Evolutionary conservation across 129 eudicot genomes (phyloP).

Genomic region (Centaurea solstitialis): DNA sequence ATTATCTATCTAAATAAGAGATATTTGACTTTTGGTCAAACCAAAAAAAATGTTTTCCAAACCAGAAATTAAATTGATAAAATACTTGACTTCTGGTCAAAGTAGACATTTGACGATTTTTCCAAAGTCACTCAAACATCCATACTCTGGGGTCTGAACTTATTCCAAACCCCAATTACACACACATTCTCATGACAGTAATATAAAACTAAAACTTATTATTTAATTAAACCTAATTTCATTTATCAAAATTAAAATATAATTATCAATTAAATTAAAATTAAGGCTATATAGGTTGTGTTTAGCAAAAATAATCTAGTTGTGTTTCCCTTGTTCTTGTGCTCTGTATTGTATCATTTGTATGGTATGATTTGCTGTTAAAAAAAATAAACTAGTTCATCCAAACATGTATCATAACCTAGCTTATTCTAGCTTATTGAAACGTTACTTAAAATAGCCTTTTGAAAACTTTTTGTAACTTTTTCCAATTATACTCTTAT

Average conservation of each 20-base stretch:
- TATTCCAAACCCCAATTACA: constrained; percentile 35
- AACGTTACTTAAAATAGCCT: too few relatives aligned
- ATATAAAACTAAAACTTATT: constrained; percentile 1
- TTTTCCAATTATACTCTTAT: too few relatives aligned
- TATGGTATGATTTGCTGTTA: too few relatives aligned
- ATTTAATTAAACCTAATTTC: not conserved
- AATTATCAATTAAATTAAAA: not conserved
- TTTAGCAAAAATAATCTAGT: too few relatives aligned
- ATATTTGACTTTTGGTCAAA: constrained; percentile 19
- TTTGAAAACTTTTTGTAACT: too few relatives aligned
- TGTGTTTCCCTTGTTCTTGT: too few relatives aligned
- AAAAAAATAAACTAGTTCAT: too few relatives aligned
- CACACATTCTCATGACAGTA: constrained; percentile 41
- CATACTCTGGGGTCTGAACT: constrained; percentile 39
- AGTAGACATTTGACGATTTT: constrained; percentile 39
- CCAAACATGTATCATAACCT: too few relatives aligned
- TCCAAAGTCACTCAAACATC: constrained; percentile 47
- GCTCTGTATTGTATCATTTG: too few relatives aligned
- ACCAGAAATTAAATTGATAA: not conserved
- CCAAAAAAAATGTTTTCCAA: not conserved
- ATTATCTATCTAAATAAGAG: not conserved
- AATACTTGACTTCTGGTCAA: constrained; percentile 40
- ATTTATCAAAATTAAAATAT: constrained; percentile 13
- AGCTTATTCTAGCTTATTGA: too few relatives aligned
- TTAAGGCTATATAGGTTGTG: too few relatives aligned